Evolutionary conservation across 345 rosid species (phyloP).

Genomic region (Nephelium lappaceum): DNA sequence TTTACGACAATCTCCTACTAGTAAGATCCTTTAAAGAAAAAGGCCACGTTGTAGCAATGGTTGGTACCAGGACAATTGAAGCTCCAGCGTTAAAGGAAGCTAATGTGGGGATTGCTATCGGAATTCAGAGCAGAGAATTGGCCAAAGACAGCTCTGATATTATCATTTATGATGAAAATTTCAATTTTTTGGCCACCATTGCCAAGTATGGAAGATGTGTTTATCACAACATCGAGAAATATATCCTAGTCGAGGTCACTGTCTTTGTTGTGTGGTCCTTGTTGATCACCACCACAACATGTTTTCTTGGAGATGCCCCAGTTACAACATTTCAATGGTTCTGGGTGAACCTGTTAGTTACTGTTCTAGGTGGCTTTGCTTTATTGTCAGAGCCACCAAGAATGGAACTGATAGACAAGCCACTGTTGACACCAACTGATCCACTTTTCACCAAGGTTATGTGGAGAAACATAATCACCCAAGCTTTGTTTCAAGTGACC

Average conservation of each 20-base stretch:
- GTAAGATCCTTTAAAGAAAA: slow-evolving; percentile 11
- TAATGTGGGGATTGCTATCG: slow-evolving; percentile 10
- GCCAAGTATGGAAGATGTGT: slow-evolving; percentile 4
- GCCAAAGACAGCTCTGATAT: slow-evolving; percentile 5
- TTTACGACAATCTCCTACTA: not conserved
- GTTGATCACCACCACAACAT: not conserved
- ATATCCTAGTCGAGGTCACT: slow-evolving; percentile 11
- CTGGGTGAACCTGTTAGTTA: slow-evolving; percentile 10
- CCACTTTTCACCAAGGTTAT: not conserved
- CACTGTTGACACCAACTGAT: not conserved
- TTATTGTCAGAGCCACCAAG: slow-evolving; percentile 6
- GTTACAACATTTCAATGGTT: slow-evolving; percentile 1
- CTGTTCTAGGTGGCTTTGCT: slow-evolving; percentile 3
- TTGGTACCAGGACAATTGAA: slow-evolving; percentile 4
- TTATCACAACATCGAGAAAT: slow-evolving; percentile 10
- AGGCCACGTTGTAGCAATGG: slow-evolving; percentile 18
- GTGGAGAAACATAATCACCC: slow-evolving; percentile 18
- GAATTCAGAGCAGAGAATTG: not conserved
- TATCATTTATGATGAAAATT: not conserved
- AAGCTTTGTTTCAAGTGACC: not conserved
- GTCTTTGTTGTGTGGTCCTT: not conserved
- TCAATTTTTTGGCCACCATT: not conserved
- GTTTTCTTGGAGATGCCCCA: not conserved
- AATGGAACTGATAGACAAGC: not conserved
- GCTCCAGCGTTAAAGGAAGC: slow-evolving; percentile 20